Conservation (phyloP, 805 yeast species). For the Candida bentonensis region DNA sequence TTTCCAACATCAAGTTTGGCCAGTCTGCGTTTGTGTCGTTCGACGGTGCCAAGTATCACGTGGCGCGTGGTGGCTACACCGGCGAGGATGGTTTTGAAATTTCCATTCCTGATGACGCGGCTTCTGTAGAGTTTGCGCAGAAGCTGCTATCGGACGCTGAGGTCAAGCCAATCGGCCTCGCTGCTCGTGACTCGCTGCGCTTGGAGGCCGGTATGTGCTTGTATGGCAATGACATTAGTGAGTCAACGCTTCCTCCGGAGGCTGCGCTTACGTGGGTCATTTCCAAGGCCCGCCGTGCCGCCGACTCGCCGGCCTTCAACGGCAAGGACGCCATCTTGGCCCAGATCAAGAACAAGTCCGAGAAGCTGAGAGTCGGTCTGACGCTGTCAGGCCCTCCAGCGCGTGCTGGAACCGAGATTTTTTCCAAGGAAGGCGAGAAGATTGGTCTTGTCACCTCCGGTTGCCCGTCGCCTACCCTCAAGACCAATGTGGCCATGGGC, state of each 20-base stretch:
- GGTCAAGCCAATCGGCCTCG: slow-evolving; percentile 83
- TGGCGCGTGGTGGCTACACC: slow-evolving; percentile 94
- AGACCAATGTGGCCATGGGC: slow-evolving; percentile 81
- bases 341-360: slow-evolving; percentile 54
- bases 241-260: slow-evolving; percentile 70
- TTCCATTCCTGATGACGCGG: slow-evolving; percentile 44
- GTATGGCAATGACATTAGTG: slow-evolving; percentile 84
- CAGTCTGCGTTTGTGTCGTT: slow-evolving; percentile 36
- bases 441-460: slow-evolving; percentile 53
- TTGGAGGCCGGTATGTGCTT: slow-evolving; percentile 98
- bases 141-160: slow-evolving; percentile 37
- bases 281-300: slow-evolving; percentile 59
- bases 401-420: slow-evolving; percentile 61
- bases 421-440: slow-evolving; percentile 37
- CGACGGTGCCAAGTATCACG: slow-evolving; percentile 37
- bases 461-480: slow-evolving; percentile 52
- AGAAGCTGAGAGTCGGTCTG: slow-evolving; percentile 58
- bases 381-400: slow-evolving; percentile 81
- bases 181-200: slow-evolving; percentile 94
- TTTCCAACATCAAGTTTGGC: slow-evolving; percentile 62
- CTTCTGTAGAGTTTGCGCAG: slow-evolving; percentile 47
- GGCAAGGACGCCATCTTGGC: slow-evolving; percentile 58
- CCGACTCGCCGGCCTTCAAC: slow-evolving; percentile 41
- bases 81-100: slow-evolving; percentile 98
- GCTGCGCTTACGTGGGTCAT: slow-evolving; percentile 84